A percentile compares a stretch with the other conserved stretches of the same genome.
phyloP scores from a whole-genome alignment of 73 alveolate species.

The Diophrys appendiculata region DNA sequence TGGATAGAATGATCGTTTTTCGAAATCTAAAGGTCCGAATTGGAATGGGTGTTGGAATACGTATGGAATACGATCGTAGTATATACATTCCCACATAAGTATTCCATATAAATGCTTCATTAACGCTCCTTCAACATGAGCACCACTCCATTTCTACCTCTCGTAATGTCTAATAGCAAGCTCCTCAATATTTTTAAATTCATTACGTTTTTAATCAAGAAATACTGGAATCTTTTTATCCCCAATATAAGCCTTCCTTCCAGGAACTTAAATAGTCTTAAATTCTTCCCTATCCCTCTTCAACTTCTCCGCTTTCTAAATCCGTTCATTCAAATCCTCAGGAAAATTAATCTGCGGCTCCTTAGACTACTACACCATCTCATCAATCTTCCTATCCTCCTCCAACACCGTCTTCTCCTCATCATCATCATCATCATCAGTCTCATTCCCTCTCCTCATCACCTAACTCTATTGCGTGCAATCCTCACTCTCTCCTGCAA shows the following conservation, averaged over 20 bases:
- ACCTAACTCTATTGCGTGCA: no score
- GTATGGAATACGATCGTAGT: conserved; percentile 73
- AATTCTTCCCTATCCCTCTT: neutral
- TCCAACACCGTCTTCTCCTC: conserved; percentile 12
- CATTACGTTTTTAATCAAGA: conserved; percentile 24
- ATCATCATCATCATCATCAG: no score
- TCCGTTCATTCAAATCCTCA: conserved; percentile 27
- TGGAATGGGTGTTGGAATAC: conserved; percentile 86
- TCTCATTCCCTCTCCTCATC: no score
- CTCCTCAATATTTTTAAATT: conserved; percentile 76
- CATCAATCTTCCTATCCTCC: conserved; percentile 36
- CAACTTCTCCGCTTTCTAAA: conserved; percentile 23
- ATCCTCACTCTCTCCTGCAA: neutral
- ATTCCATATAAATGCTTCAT: conserved; percentile 72
- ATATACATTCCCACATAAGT: conserved; percentile 86
- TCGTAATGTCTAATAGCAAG: conserved; percentile 80
- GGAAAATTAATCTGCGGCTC: conserved; percentile 8
- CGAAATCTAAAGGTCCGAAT: conserved; percentile 84
- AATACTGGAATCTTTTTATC: conserved; percentile 40
- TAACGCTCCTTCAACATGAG: conserved; percentile 85
- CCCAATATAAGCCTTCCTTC: conserved; percentile 43
- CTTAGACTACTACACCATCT: conserved; percentile 19
- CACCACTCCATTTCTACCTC: conserved; percentile 73
- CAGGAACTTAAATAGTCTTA: neutral
- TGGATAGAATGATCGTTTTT: conserved; percentile 70